Evolutionary conservation across 2,329 filamentous ascomycete species (phyloP), one percentile per base, ranked within the genome.

Genomic region (Aspergillus sp.): DNA sequence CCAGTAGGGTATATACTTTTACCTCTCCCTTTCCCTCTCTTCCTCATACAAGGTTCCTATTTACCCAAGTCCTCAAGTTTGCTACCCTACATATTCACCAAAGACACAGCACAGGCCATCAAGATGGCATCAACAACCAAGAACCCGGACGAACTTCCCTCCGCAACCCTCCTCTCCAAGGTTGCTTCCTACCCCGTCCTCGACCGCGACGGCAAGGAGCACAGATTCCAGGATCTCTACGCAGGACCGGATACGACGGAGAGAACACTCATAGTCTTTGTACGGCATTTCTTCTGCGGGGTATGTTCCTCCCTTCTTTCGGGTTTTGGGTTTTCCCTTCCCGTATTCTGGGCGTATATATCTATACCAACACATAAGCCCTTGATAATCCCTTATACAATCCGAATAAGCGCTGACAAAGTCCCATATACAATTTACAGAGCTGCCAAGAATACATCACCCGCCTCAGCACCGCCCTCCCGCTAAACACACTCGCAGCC

Each of bases 251-350:
- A 60, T 7, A 38, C 62, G 1, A 80, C 84, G 13, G 79, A 82
- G 19, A 80, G 87, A 3, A 85, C 91, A 30, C 81, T 93, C 34
- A 77, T 92, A 47, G 86, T 93, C 67, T 93, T 93, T 72, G 83
- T 93, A 60, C 84, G 91, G 49, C 90, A 93, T 77, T 93, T 93
- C 77, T 92, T 91, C 81, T 93, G 91, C 72, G 89, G 89, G 41
- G 90, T 91, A 82, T 75, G 89, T 83, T 34, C 57, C 7, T 19
- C 19, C 19, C 19, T 19, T 19, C 19, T 19, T 19, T 19, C 2
- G 19, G 19, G 19, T 19, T 19, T 19, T 19, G 19, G 19, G 19
- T 19, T 19, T 55, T 25, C 50, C 7, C 3, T 34, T 8, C 13
- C 19, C 19, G 19, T 19, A 19, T 19, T 19, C 19, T 19, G 19